Percentiles rank a stretch among this genome's conserved stretches.
Conservation (phyloP, 2,329 filamentous ascomycete genomes). For the Colletotrichum godetiae region DNA sequence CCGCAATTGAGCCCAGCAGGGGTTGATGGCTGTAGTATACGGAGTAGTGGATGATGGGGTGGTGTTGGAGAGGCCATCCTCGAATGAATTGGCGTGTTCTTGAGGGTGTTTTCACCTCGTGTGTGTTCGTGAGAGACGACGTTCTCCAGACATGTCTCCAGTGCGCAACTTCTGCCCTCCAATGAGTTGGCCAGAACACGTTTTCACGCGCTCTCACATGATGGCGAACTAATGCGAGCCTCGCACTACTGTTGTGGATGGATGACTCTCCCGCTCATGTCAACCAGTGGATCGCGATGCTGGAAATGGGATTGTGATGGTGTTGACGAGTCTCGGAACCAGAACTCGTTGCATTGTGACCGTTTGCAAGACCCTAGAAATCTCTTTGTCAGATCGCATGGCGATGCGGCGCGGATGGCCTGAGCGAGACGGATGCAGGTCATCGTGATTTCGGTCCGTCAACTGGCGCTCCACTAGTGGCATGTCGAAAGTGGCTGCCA, state of each 20-base stretch:
- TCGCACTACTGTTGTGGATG: constrained; percentile 25
- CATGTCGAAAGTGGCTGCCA: constrained; percentile 13
- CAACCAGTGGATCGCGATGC: constrained; percentile 15
- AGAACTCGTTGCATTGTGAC: background rate
- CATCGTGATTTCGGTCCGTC: constrained; percentile 30
- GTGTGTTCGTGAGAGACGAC: constrained; percentile 1
- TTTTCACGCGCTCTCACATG: constrained; percentile 35
- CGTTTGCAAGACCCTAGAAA: constrained; percentile 1
- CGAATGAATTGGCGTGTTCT: constrained; percentile 3
- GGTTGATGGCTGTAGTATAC: background rate
- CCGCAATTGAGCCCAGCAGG: background rate
- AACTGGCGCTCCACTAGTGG: constrained; percentile 24
- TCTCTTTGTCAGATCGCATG: constrained; percentile 25
- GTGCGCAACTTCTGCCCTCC: constrained; percentile 9
- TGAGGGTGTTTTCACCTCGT: background rate
- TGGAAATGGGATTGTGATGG: background rate
- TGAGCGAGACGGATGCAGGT: constrained; percentile 35
- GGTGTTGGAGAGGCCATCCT: background rate
- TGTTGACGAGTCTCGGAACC: background rate
- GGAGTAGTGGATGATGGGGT: constrained; percentile 5
- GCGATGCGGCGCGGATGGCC: constrained; percentile 30
- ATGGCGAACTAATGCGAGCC: constrained; percentile 34
- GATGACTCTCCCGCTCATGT: constrained; percentile 26
- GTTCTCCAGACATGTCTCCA: constrained; percentile 16
- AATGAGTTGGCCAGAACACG: constrained; percentile 18